Evolutionary conservation across 768 basidiomycete genomes (phyloP).

Genomic region (Leccinellum rugosiceps): DNA sequence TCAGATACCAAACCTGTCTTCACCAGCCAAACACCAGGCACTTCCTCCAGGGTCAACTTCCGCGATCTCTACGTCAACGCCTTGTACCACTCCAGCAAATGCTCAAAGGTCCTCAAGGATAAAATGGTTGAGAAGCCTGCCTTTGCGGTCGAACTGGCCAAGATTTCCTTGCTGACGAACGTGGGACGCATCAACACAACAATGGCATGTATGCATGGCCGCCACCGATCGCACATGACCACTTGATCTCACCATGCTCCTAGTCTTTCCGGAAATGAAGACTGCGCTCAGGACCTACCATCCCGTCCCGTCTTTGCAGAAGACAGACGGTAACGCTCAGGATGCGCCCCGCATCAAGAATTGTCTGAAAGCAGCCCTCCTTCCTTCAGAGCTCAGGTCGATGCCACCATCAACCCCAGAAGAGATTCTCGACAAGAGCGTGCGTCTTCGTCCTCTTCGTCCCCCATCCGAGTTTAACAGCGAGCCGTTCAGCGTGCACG

Average conservation of each 20-base stretch:
- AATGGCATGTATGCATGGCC: constrained; percentile 65
- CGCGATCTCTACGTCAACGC: constrained; percentile 82
- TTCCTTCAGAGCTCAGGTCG: constrained; percentile 64
- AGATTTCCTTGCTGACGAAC: constrained; percentile 82
- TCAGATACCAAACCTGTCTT: constrained; percentile 65
- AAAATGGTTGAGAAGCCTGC: constrained; percentile 82
- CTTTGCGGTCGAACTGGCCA: constrained; percentile 76
- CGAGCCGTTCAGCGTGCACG: constrained; percentile 45
- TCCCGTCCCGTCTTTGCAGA: constrained; percentile 83
- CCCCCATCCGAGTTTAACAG: constrained; percentile 4
- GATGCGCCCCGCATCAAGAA: constrained; percentile 93
- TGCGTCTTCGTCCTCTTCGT: constrained; percentile 35
- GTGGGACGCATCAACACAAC: constrained; percentile 92
- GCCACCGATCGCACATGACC: constrained; percentile 5
- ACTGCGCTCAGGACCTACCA: constrained; percentile 88
- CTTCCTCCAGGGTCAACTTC: constrained; percentile 61
- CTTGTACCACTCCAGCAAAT: constrained; percentile 75
- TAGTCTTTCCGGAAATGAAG: constrained; percentile 93
- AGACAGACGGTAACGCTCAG: constrained; percentile 83
- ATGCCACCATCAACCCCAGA: constrained; percentile 70
- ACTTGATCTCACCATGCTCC: constrained; percentile 19
- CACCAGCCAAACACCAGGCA: constrained; percentile 56
- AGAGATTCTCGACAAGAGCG: constrained; percentile 66
- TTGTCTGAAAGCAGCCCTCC: constrained; percentile 76
- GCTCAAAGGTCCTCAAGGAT: constrained; percentile 83